Evolutionary conservation across 1,284 basidiomycete species (phyloP), one percentile per base, ranked within the genome.

Genomic region (Porogramme epimiltina): DNA sequence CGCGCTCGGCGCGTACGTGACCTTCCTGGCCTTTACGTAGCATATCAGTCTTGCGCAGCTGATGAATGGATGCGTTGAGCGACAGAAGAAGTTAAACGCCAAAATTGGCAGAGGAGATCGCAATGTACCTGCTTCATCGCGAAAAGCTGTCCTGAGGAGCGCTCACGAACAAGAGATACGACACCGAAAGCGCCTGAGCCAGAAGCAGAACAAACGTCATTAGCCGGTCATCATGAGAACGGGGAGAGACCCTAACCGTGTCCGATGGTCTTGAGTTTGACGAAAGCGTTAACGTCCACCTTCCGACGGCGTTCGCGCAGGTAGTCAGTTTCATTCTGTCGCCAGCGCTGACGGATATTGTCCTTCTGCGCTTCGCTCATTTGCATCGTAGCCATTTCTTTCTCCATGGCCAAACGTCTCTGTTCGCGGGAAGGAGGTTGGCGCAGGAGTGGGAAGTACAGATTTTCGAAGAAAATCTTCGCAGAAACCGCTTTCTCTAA

Each of bases 11-110:
- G 31, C 93, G 85, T 61, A 95, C 89, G 69, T 95, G 94, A 3
- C 95, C 95, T 75, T 98, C 95, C 72, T 98, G 96, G n/a, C 93
- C 94, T 74, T 96, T 96, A 43, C 92, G 87, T 61, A 98, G 80
- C 94, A 98, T 98, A 70, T 98, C 95, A 52, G 87, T 87, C 75
- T 98, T 99, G 49, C 95, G 85, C 64, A 97, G 78, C 91, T 95
- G 66, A 50, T 50, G 9, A 49, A 60, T 66, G 11, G 34, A 34
- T 36, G 46, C 13, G 33, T 42, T 25, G 16, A 47, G 37, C 24
- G 20, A 26, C 40, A 38, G 25, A n/a, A 3, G 43, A 25, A 18
- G 16, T 42, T 45, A 9, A 45, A 47, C 28, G 41, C 22, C 16
- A 31, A 28, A 31, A 22, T 25, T 15, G 36, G 33, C 26, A 22